Conservation (phyloP, 2,329 filamentous ascomycete species). For the Fusarium dlaminii region DNA sequence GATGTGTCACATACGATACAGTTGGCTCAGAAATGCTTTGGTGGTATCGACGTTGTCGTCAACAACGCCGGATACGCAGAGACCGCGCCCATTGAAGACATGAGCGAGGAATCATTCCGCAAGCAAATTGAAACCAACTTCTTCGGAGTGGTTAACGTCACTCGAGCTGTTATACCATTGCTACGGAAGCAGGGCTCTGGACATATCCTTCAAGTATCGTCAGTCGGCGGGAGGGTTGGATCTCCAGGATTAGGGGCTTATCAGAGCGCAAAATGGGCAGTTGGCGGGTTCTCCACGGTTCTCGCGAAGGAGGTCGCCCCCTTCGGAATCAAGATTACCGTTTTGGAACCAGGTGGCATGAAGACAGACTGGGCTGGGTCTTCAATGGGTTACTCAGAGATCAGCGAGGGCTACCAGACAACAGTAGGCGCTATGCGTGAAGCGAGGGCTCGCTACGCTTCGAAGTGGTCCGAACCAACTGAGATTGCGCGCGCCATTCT, state of each 20-base stretch:
- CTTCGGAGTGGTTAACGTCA: constrained; percentile 64
- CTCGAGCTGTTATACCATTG: constrained; percentile 51
- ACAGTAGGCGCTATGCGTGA: constrained; percentile 45
- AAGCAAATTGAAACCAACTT: constrained; percentile 68
- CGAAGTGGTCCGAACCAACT: constrained; percentile 15
- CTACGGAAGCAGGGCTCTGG: constrained; percentile 43
- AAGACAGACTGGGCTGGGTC: constrained; percentile 51
- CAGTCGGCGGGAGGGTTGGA: constrained; percentile 48
- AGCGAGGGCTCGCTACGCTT: neutral
- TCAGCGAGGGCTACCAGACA: constrained; percentile 47
- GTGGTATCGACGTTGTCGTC: constrained; percentile 67
- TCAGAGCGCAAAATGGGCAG: constrained; percentile 51
- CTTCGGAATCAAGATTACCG: constrained; percentile 51
- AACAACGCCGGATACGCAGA: too few relatives aligned
- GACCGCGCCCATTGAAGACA: constrained; percentile 60
- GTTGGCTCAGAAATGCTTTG: constrained; percentile 56
- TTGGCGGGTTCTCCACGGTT: constrained; percentile 49
- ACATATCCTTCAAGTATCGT: constrained; percentile 53
- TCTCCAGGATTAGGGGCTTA: constrained; percentile 48
- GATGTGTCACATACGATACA: constrained; percentile 53
- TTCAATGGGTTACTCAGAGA: constrained; percentile 38
- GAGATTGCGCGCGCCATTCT: constrained; percentile 42
- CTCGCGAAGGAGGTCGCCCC: constrained; percentile 47
- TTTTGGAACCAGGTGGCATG: constrained; percentile 53
- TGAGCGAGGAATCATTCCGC: constrained; percentile 58